These are phyloP conservation scores for Claviceps sp. DNA, from an alignment of 2,329 filamentous ascomycete species.

Conservation along the genomic window DNA sequence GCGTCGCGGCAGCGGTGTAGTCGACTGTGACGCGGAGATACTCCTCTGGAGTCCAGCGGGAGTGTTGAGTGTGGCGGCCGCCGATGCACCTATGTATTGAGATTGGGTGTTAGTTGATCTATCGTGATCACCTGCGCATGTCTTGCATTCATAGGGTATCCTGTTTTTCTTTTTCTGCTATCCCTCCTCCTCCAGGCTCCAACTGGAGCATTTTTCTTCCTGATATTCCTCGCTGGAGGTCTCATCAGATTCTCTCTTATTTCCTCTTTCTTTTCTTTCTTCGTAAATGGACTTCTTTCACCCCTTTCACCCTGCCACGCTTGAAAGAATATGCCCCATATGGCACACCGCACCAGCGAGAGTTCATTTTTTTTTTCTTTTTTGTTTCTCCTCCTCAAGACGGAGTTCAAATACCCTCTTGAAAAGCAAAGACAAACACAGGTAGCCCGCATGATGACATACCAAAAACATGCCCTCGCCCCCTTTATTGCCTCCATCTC, in stretches of 20 bases:
- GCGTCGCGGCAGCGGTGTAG: background rate
- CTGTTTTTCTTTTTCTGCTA: background rate
- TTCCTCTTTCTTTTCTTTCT: background rate
- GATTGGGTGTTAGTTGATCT: background rate
- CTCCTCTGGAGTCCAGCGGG: slow-evolving; percentile 1
- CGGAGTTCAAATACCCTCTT: background rate
- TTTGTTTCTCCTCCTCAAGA: background rate
- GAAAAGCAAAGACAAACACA: background rate
- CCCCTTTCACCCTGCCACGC: background rate
- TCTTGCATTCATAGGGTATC: background rate
- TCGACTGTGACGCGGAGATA: slow-evolving; percentile 2
- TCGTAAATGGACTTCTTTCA: background rate
- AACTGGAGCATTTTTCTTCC: background rate
- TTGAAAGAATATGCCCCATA: background rate
- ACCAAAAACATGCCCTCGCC: slow-evolving; percentile 1
- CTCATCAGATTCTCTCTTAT: background rate
- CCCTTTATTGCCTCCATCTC: background rate
- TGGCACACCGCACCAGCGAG: background rate
- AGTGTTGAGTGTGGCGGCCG: background rate
- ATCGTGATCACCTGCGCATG: background rate
- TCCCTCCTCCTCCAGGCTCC: background rate
- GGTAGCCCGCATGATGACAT: background rate
- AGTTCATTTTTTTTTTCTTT: too few relatives aligned
- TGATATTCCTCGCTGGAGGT: too few relatives aligned
- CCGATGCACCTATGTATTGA: slow-evolving; percentile 1